These are phyloP conservation scores for Lablab purpureus DNA, from an alignment of 306 rosid genomes.

Conservation along the genomic window DNA sequence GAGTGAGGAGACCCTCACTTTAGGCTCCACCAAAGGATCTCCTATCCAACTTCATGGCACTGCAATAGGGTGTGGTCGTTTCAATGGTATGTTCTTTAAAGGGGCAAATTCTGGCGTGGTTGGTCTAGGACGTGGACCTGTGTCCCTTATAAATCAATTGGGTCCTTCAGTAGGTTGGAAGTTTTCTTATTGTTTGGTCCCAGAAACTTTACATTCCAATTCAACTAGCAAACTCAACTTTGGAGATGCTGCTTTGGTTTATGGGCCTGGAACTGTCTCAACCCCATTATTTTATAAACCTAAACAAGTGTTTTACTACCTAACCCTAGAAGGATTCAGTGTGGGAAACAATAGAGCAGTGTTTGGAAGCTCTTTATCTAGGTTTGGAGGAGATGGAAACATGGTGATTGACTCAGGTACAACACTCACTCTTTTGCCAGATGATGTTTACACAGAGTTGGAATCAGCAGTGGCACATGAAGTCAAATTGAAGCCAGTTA, in stretches of 20 bases:
- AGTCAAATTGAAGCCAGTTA: neutral
- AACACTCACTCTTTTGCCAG: slow-evolving; percentile 32
- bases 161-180: slow-evolving; percentile 17
- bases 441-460: neutral
- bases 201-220: neutral
- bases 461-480: neutral
- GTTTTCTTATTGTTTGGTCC: slow-evolving; percentile 67
- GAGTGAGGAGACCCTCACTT: slow-evolving; percentile 47
- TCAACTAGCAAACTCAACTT: slow-evolving; percentile 3
- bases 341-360: neutral
- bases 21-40: neutral
- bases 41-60: neutral
- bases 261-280: slow-evolving; percentile 15
- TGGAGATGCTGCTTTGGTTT: slow-evolving; percentile 41
- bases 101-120: slow-evolving; percentile 9
- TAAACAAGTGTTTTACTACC: neutral
- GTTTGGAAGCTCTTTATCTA: neutral
- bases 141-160: neutral
- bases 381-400: neutral
- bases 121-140: neutral
- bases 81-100: slow-evolving; percentile 39
- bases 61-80: neutral
- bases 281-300: neutral
- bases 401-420: slow-evolving; percentile 56
- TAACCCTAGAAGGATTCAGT: slow-evolving; percentile 31